Base-by-base conservation (phyloP, 495 filamentous ascomycete genomes). In the Aspergillus incahuasiensis region DNA sequence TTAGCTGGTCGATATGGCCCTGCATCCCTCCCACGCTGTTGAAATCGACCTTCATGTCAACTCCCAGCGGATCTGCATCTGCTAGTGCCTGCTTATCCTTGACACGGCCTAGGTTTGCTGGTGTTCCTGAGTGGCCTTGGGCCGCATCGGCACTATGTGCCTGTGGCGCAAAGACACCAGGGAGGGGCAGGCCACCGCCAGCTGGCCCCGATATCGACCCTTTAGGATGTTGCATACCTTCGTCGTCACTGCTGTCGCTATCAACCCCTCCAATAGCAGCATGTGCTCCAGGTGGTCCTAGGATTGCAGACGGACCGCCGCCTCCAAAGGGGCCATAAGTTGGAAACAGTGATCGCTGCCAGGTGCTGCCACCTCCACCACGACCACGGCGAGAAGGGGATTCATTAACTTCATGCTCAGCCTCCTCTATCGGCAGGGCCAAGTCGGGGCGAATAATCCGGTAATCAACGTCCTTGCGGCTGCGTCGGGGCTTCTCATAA, bases 171-270 rank as follows among this genome's bases (percentile, higher is more conserved):
- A 87, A 71, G 13, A 82, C 70, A 25, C 79, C 79, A 38, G 78
- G 81, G 20, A 76, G 52, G 4, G 86, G 86, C n/a, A 87, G 84
- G 21, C 85, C 86, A 38, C 83, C 84, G 44, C 80, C 63, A 21
- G 54, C 46, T 11, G 45, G 44, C 2, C 30, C 58, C 6, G 55
- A 50, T 40, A 50, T 50, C 40, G 48, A 51, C 18, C 76, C 80
- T 38, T 78, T 76, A 9, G 71, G 56, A 28, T 81, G 79, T 15
- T 69, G 71, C 55, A 80, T 79, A 57, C 74, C 78, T 63, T 98
- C 94, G 57, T 98, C 95, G 59, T 98, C 94, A 63, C 95, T 97
- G 67, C 91, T 97, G 64, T 98, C 94, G 18, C 91, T 95, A 61
- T 97, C 92, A 9, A 83, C 87, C 56, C 88, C 88, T 22, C 86